Evolutionary conservation across 495 filamentous ascomycete genomes (phyloP).

Genomic region (Wilcoxina mikolae): DNA sequence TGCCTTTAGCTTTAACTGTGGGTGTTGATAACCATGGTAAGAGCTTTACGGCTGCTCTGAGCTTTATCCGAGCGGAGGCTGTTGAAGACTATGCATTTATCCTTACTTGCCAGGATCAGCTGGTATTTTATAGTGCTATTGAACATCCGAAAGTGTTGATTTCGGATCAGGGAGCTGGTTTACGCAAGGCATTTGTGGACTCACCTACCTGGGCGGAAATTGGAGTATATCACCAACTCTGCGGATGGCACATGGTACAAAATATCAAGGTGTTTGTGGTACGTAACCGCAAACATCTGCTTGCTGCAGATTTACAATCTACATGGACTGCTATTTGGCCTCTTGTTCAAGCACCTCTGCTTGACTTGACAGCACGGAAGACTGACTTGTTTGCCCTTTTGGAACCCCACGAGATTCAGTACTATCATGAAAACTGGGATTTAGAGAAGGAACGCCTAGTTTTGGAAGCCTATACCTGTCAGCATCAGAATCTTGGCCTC

Average conservation of each 20-base stretch:
- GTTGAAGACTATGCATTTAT: not conserved
- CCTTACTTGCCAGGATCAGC: not conserved
- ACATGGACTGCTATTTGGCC: not conserved
- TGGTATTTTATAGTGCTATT: not conserved
- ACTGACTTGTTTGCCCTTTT: not conserved
- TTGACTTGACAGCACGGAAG: not conserved
- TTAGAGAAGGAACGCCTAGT: not conserved
- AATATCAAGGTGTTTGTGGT: not conserved
- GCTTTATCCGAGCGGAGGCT: not conserved
- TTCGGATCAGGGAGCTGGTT: not conserved
- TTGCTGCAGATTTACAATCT: not conserved
- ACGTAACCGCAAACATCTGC: not conserved
- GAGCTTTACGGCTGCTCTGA: not conserved
- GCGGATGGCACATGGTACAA: not conserved
- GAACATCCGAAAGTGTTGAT: not conserved
- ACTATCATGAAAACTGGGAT: not conserved
- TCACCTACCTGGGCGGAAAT: not conserved
- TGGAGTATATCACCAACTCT: conserved; percentile 1
- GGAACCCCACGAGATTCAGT: not conserved
- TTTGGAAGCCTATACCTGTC: not conserved
- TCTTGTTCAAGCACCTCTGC: not conserved
- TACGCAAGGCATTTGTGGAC: not conserved
- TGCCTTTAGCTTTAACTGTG: not conserved
- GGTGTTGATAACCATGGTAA: conserved; percentile 2
- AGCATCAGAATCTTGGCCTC: not conserved